phyloP scores from a whole-genome alignment of 257 asterid genomes.

The Ajuga chamaepitys region DNA sequence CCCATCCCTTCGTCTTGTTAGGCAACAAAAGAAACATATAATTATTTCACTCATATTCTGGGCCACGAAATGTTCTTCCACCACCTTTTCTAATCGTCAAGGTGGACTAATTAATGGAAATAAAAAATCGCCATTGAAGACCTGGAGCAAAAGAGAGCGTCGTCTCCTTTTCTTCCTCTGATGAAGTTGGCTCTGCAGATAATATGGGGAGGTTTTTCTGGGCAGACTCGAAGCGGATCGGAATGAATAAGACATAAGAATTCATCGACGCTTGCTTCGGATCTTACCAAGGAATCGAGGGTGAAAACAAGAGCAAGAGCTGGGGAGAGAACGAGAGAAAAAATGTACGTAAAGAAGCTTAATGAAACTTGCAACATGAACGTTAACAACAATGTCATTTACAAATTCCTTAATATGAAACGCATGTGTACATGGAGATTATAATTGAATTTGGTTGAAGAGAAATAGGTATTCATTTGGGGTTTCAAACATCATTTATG shows the following conservation, averaged over 20 bases:
- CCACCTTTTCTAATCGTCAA: too few species aligned
- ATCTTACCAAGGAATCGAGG: constrained; percentile 45
- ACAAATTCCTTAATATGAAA: too few species aligned
- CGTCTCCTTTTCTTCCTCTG: constrained; percentile 15
- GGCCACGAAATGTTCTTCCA: too few species aligned
- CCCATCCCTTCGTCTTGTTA: too few species aligned
- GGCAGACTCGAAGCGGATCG: constrained; percentile 1
- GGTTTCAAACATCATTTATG: too few species aligned
- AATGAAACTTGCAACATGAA: constrained; percentile 8
- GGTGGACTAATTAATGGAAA: too few species aligned
- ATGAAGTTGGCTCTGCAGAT: constrained; percentile 11
- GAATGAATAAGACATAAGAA: background rate
- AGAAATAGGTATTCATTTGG: too few species aligned
- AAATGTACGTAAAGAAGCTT: constrained; percentile 32
- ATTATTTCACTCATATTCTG: too few species aligned
- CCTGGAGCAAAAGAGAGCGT: constrained; percentile 14
- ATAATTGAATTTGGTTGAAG: too few species aligned
- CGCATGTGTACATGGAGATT: too few species aligned
- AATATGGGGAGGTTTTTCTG: too few species aligned
- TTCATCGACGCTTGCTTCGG: background rate
- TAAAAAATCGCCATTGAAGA: constrained; percentile 56
- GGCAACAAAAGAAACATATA: too few species aligned
- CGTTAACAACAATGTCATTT: background rate
- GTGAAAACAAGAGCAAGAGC: constrained; percentile 76
- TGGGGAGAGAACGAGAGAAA: constrained; percentile 68